phyloP scores from a whole-genome alignment of 2,329 filamentous ascomycete genomes.

The Lachnellula subtilissima region DNA sequence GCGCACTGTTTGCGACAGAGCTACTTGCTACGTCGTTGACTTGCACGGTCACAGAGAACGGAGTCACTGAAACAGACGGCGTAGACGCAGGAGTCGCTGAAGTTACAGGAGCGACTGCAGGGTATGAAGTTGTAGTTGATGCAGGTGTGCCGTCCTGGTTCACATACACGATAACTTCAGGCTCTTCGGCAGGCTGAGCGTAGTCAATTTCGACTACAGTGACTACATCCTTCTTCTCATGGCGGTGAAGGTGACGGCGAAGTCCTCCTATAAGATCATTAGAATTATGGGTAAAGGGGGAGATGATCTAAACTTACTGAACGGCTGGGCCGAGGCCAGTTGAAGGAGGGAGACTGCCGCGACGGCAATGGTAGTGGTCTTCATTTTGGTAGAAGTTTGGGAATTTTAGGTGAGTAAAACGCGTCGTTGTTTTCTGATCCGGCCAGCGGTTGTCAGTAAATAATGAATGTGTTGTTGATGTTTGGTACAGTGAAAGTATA shows the following conservation, averaged over 20 bases:
- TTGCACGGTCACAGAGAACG: neutral
- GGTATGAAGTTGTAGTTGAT: conserved; percentile 34
- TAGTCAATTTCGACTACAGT: conserved; percentile 34
- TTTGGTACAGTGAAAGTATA: neutral
- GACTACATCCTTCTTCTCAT: conserved; percentile 25
- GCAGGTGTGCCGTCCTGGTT: conserved; percentile 51
- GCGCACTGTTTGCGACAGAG: conserved; percentile 1
- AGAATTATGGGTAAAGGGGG: neutral
- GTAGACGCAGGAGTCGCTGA: conserved; percentile 1
- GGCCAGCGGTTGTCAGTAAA: conserved; percentile 20
- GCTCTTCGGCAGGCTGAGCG: conserved; percentile 34
- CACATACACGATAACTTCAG: conserved; percentile 55
- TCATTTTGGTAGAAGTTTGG: conserved; percentile 37
- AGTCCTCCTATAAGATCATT: conserved; percentile 3
- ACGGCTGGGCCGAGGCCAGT: conserved; percentile 39
- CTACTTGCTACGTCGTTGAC: neutral
- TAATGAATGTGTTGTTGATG: neutral
- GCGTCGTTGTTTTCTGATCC: conserved; percentile 11
- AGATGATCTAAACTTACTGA: conserved; percentile 9
- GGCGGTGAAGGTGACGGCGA: conserved; percentile 25
- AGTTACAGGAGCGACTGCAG: conserved; percentile 10
- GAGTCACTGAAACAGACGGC: neutral
- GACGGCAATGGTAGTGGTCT: conserved; percentile 35
- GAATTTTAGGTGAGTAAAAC: conserved; percentile 7
- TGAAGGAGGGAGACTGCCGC: conserved; percentile 37